Conservation (phyloP, 257 asterid genomes). For the Solanum microdontum region DNA sequence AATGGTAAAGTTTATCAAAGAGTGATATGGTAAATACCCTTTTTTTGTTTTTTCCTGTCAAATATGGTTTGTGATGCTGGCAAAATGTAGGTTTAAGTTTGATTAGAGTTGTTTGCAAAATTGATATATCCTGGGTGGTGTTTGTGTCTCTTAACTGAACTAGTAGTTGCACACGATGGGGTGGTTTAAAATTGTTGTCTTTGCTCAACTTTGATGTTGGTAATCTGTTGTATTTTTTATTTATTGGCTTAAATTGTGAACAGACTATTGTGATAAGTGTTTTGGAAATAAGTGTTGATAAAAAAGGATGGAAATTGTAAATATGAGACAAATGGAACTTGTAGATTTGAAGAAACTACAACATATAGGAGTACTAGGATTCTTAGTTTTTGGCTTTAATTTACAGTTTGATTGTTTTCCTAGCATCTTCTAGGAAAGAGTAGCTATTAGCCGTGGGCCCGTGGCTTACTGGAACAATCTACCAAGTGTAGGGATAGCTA, state of each 20-base stretch:
- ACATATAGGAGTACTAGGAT: background rate
- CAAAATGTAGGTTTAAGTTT: background rate
- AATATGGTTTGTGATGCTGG: background rate
- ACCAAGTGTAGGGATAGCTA: background rate
- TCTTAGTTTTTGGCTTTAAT: background rate
- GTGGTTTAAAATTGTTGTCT: background rate
- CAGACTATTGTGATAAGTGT: background rate
- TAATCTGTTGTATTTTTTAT: background rate
- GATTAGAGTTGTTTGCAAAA: background rate
- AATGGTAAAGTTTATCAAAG: background rate
- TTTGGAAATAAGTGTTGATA: background rate
- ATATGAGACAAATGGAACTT: background rate
- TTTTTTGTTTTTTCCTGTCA: background rate
- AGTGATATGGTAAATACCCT: background rate
- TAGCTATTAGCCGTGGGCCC: background rate
- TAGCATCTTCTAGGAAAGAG: background rate
- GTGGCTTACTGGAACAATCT: background rate
- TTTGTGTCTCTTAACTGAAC: background rate
- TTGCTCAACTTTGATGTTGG: background rate
- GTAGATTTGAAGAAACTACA: background rate
- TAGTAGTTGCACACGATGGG: background rate
- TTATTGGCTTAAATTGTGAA: background rate
- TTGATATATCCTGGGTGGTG: background rate
- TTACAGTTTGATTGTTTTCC: background rate
- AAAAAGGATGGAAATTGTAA: background rate